phyloP scores from a whole-genome alignment of 345 rosid genomes.

The Brassica incana region DNA sequence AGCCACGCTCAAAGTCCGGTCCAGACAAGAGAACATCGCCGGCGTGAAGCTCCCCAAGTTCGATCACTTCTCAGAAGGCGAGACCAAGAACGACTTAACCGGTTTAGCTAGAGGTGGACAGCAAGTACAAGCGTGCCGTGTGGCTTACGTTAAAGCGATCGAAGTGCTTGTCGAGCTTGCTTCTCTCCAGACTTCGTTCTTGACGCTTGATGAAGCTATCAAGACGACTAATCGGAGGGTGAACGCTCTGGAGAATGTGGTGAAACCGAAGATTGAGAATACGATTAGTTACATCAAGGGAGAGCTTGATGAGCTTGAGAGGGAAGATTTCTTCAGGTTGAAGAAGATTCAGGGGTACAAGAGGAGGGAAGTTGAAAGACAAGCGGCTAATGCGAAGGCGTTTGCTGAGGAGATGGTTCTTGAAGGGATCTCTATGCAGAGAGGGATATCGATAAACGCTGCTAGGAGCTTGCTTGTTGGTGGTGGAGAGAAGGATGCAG shows the following conservation, averaged over 20 bases:
- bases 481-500: slow-evolving; percentile 66
- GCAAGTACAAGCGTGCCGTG: slow-evolving; percentile 85
- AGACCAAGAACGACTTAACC: slow-evolving; percentile 85
- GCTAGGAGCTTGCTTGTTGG: slow-evolving; percentile 62
- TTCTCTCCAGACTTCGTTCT: slow-evolving; percentile 88
- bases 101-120: slow-evolving; percentile 97
- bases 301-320: slow-evolving; percentile 92
- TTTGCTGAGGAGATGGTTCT: slow-evolving; percentile 73
- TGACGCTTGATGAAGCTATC: slow-evolving; percentile 92
- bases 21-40: slow-evolving; percentile 76
- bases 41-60: slow-evolving; percentile 93
- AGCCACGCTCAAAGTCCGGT: slow-evolving; percentile 80
- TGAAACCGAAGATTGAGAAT: slow-evolving; percentile 85
- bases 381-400: slow-evolving; percentile 48
- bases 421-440: slow-evolving; percentile 68
- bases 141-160: slow-evolving; percentile 80
- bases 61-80: slow-evolving; percentile 76
- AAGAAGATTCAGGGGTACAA: slow-evolving; percentile 88
- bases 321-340: slow-evolving; percentile 88
- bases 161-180: slow-evolving; percentile 95
- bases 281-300: slow-evolving; percentile 79
- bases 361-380: slow-evolving; percentile 73
- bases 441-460: slow-evolving; percentile 61
- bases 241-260: slow-evolving; percentile 88
- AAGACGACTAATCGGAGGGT: slow-evolving; percentile 95